Base-by-base conservation (phyloP, 2,329 filamentous ascomycete genomes). In the Neoscytalidium dimidiatum region DNA sequence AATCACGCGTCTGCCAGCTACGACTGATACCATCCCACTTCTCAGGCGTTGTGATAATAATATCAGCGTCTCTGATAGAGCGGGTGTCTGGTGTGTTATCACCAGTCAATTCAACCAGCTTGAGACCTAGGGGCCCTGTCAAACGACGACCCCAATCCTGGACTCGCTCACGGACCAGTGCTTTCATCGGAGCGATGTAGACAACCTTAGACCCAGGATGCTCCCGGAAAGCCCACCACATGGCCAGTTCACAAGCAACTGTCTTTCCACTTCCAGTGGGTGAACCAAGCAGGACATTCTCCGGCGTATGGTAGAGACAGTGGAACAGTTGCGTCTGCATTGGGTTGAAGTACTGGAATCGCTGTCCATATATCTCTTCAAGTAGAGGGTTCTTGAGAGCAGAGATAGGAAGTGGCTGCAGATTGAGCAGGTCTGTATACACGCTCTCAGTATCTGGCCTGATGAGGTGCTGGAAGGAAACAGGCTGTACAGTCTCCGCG, bases 261-360 rank as follows among this genome's bases (percentile, higher is more conserved):
- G 96, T 99, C 82, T 99, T 99, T 66, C 95, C 95, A 83, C 93
- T 97, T 65, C 95, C 95, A 0, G 96, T 99, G 0, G 95, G 96
- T 2, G 95, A 98, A 7, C 96, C 95, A 8, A 99, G 85, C 3
- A 99, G 85, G 4, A 99, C 94, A 73, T 99, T 99, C 51, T 92
- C 90, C 7, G 91, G 79, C 0, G 95, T 97, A 75, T 98, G 90
- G 70, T 99, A 99, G 35, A 99, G 85, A 14, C 92, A 94, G 73
- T 99, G 95, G 79, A 99, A 99, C 60, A 99, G 92, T 73, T 99
- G 95, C 0, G 95, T 98, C 78, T 99, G 95, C 96, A 99, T 98
- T 0, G 95, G 95, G 74, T 99, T 99, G 84, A 99, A 99, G 78
- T 90, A 99, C 69, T 95, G 90, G 77, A 99, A 99, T 33, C 93